Evolutionary conservation across 1,139 yeast genomes (phyloP).

Genomic region (Blastobotrys capitulatus): DNA sequence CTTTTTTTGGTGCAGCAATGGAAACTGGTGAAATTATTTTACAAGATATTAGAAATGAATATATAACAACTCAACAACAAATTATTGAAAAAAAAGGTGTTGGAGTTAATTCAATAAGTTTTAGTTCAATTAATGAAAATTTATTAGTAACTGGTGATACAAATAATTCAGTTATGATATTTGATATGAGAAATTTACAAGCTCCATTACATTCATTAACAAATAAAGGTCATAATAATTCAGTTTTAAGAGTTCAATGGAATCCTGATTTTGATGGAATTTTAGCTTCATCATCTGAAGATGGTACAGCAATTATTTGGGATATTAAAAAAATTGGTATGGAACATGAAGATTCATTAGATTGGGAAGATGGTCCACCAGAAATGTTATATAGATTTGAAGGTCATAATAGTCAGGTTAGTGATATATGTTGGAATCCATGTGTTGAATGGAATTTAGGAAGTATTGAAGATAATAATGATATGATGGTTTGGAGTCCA

Average conservation of each 20-base stretch:
- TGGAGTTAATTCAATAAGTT: slow-evolving; percentile 59
- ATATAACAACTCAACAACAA: slow-evolving; percentile 9
- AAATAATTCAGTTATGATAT: slow-evolving; percentile 59
- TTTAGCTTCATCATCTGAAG: slow-evolving; percentile 65
- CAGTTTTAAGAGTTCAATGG: slow-evolving; percentile 72
- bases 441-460: slow-evolving; percentile 55
- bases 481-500: slow-evolving; percentile 70
- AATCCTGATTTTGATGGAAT: slow-evolving; percentile 55
- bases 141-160: slow-evolving; percentile 57
- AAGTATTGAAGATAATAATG: slow-evolving; percentile 71
- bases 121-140: slow-evolving; percentile 51
- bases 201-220: slow-evolving; percentile 16
- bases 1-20: slow-evolving; percentile 64
- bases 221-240: slow-evolving; percentile 45
- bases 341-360: slow-evolving; percentile 30
- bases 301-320: slow-evolving; percentile 67
- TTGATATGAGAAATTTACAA: slow-evolving; percentile 57
- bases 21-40: slow-evolving; percentile 66
- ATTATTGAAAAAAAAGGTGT: slow-evolving; percentile 23
- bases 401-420: slow-evolving; percentile 85
- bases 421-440: slow-evolving; percentile 78
- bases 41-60: slow-evolving; percentile 51
- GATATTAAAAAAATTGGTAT: slow-evolving; percentile 44
- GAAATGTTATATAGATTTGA: slow-evolving; percentile 66
- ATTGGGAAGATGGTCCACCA: slow-evolving; percentile 29